Base-by-base conservation (phyloP, 345 rosid genomes). In the Camelina sativa region DNA sequence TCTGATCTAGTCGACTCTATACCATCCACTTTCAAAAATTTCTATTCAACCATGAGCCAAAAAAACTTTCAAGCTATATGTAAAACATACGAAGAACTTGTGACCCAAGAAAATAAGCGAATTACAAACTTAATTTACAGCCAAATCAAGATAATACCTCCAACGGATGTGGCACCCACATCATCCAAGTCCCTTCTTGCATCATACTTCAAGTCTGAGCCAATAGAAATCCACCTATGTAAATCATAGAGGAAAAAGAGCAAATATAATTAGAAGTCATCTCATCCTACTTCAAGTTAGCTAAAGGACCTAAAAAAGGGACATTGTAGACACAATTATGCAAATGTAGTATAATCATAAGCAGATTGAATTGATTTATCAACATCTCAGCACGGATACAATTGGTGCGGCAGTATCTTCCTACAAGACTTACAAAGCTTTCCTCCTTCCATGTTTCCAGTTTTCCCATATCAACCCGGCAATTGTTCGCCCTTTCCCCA, bases 101-200 rank as follows among this genome's bases (percentile, higher is more conserved):
- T 32, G 37, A 67, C 58, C 44, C 52, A 35, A 20, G 17, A 20
- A 60, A 32, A 51, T 4, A 51, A 58, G 74, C 2, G 23, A 57
- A 62, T 23, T 57, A 38, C 58, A 69, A 50, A 48, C 63, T 59
- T 56, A 63, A 44, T 25, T 43, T 28, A 44, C 40, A 69, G 44
- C 37, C 54, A 30, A 64, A 51, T 47, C 40, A 67, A 61, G 9
- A 51, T 61, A 66, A 75, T 82, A 91, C 97, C 97, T 84, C 86
- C 91, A 69, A 90, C 52, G 81, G 80, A 83, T 62, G 86, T 51
- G 55, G 99, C 97, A 80, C 97, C 96, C 52, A 94, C 91, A 67
- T 94, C 99, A 82, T 91, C 99, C 85, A 94, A 84, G 83, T 94
- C 99, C 81, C 99, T 91, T 81, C 99, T 91, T 47, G 99, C 88